A percentile compares a stretch with the other conserved stretches of the same genome.
Evolutionary conservation across 1,284 basidiomycete species (phyloP).

Genomic region (Cryptococcus hybrid): DNA sequence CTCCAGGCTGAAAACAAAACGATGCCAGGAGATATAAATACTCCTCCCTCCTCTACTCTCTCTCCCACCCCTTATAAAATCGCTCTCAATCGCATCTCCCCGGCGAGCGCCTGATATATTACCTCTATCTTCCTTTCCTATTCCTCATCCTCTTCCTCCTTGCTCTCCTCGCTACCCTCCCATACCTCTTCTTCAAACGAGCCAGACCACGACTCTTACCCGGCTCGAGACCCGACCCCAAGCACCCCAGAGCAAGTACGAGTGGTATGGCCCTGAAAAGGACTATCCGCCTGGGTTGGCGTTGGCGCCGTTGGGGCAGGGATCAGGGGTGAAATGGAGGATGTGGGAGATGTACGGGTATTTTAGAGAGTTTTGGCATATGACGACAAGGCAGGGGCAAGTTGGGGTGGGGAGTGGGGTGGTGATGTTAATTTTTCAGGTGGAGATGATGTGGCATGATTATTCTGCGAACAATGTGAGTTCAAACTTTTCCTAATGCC

Average conservation of each 20-base stretch:
- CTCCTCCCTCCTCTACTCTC: no score
- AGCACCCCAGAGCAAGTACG: conserved; percentile 5
- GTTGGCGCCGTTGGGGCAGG: conserved; percentile 12
- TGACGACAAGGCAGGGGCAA: conserved; percentile 27
- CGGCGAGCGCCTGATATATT: conserved; percentile 13
- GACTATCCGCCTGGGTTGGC: conserved; percentile 9
- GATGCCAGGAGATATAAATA: no score
- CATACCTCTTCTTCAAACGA: conserved; percentile 9
- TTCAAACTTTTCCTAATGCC: not conserved
- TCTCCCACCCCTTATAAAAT: not conserved
- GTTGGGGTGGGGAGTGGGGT: conserved; percentile 19
- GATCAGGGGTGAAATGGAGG: conserved; percentile 14
- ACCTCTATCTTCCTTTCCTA: conserved; percentile 11
- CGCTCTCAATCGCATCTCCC: conserved; percentile 1
- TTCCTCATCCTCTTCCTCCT: conserved; percentile 5
- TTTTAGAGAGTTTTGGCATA: conserved; percentile 16
- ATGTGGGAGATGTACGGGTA: conserved; percentile 28
- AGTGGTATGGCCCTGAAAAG: conserved; percentile 12
- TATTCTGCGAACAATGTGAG: conserved; percentile 13
- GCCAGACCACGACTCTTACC: conserved; percentile 5
- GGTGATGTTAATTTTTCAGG: conserved; percentile 21
- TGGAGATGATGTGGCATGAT: conserved; percentile 26
- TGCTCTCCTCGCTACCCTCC: conserved; percentile 3
- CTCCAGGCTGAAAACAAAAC: no score
- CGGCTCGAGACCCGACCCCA: not conserved